These are phyloP conservation scores for Xylaria digitata DNA, from an alignment of 2,329 filamentous ascomycete genomes.

Conservation along the genomic window DNA sequence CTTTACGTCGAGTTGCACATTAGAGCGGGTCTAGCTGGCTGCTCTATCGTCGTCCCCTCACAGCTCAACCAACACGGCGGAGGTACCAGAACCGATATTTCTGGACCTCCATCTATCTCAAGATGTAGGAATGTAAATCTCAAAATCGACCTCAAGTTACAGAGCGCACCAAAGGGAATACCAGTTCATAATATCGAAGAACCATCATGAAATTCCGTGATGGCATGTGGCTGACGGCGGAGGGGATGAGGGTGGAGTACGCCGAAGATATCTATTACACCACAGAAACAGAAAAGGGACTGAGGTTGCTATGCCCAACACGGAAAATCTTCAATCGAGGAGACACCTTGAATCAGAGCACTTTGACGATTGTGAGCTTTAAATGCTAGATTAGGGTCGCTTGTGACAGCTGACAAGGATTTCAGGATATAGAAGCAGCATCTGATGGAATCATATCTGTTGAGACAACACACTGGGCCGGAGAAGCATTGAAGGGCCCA, in stretches of 20 bases:
- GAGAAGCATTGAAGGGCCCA: slow-evolving; percentile 63
- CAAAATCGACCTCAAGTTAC: not conserved
- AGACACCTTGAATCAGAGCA: slow-evolving; percentile 67
- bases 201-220: slow-evolving; percentile 69
- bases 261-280: slow-evolving; percentile 72
- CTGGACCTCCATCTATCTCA: slow-evolving; percentile 1
- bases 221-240: slow-evolving; percentile 74
- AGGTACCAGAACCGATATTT: slow-evolving; percentile 18
- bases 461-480: slow-evolving; percentile 68
- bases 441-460: slow-evolving; percentile 70
- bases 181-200: not conserved
- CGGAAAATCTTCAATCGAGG: slow-evolving; percentile 64
- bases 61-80: not conserved
- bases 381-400: not conserved
- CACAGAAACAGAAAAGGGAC: slow-evolving; percentile 59
- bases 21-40: slow-evolving; percentile 26
- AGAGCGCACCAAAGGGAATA: not conserved
- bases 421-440: slow-evolving; percentile 65
- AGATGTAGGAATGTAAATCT: slow-evolving; percentile 1
- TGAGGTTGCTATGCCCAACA: slow-evolving; percentile 69
- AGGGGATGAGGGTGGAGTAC: slow-evolving; percentile 71
- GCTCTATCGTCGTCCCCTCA: slow-evolving; percentile 31
- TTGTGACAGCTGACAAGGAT: slow-evolving; percentile 26
- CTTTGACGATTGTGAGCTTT: slow-evolving; percentile 61
- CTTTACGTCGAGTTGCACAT: slow-evolving; percentile 33